Base-by-base conservation (phyloP, 805 yeast species). In the Zygosaccharomyces pseudorouxii region DNA sequence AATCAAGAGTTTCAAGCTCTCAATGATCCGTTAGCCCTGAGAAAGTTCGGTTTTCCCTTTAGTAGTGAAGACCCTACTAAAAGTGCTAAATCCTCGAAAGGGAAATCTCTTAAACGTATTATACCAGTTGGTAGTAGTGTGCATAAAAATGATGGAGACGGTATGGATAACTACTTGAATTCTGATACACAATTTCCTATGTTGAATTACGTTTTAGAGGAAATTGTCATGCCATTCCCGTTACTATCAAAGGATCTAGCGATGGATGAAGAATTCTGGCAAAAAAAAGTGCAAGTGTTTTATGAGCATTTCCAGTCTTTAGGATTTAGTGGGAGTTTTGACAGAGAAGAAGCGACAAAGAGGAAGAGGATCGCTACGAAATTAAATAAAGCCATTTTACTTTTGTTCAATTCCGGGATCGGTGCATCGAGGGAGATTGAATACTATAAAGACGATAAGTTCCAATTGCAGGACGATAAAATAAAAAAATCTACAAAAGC, bases 1-100 rank as follows among this genome's bases (percentile, higher is more conserved):
- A 73, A 75, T 10, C 61, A 73, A 4, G 99, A 92, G 64, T 71
- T 89, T 37, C 77, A 71, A 25, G 64, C 64, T 19, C 67, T 89
- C 36, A 77, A 81, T 51, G 79, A 81, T 50, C 78, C 81, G 28
- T 70, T 77, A 16, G 83, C 89, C 10, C 71, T 92, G 36, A 72
- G 85, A 35, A 69, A 76, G 44, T 76, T 92, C 56, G 97, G 97
- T 0, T 75, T 76, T 18, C 98, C 98, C 1, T 92, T 92, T 64
- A 65, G 73, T 19, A 56, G 66, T 29, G 64, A 66, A 8, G 77
- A 73, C 52, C 82, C 82, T 7, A 65, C 28, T 14, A 41, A 41
- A 33, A 33, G 16, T 29, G 36, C 25, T n/a, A 29, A 18, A 20
- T 28, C 36, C 11, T 28, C 36, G 4, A 41, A 29, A 16, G 28